A percentile compares a stretch with the other conserved stretches of the same genome.
Conservation (phyloP, 2,329 filamentous ascomycete genomes). For the Reticulascus tulasneorum region DNA sequence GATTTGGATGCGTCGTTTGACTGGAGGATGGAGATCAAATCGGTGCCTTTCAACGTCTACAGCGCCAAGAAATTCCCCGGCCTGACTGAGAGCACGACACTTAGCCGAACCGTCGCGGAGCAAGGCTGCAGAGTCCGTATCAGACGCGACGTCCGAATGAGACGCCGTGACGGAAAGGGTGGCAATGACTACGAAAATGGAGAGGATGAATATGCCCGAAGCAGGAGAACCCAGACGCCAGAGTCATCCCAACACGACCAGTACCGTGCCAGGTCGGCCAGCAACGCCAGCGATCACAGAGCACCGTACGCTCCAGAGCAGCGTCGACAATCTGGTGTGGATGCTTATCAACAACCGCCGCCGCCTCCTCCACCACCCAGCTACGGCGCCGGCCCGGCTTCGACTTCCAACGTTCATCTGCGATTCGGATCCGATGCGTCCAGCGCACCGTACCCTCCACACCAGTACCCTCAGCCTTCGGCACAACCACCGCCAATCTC, state of each 20-base stretch:
- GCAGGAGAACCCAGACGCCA: constrained; percentile 24
- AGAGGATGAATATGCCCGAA: constrained; percentile 56
- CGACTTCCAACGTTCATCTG: constrained; percentile 20
- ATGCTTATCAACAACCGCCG: constrained; percentile 35
- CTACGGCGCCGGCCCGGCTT: constrained; percentile 24
- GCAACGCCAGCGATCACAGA: constrained; percentile 52
- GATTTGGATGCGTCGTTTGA: constrained; percentile 60
- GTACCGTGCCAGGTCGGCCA: constrained; percentile 54
- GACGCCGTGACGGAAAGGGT: constrained; percentile 71
- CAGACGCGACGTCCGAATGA: constrained; percentile 88
- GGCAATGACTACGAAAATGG: constrained; percentile 51
- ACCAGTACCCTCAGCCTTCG: constrained; percentile 22
- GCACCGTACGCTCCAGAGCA: constrained; percentile 35
- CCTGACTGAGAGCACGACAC: constrained; percentile 78
- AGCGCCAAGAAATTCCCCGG: constrained; percentile 99
- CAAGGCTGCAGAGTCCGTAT: constrained; percentile 97
- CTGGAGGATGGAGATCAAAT: constrained; percentile 87
- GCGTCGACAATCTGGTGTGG: constrained; percentile 45
- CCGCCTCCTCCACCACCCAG: constrained; percentile 28
- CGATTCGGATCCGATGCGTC: constrained; percentile 33
- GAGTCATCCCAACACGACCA: constrained; percentile 14
- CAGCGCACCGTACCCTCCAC: constrained; percentile 33
- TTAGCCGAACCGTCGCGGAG: constrained; percentile 90
- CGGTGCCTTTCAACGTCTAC: constrained; percentile 79
- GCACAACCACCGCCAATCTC: constrained; percentile 27